phyloP scores from a whole-genome alignment of 1,284 basidiomycete genomes.

The Puccinia horiana region DNA sequence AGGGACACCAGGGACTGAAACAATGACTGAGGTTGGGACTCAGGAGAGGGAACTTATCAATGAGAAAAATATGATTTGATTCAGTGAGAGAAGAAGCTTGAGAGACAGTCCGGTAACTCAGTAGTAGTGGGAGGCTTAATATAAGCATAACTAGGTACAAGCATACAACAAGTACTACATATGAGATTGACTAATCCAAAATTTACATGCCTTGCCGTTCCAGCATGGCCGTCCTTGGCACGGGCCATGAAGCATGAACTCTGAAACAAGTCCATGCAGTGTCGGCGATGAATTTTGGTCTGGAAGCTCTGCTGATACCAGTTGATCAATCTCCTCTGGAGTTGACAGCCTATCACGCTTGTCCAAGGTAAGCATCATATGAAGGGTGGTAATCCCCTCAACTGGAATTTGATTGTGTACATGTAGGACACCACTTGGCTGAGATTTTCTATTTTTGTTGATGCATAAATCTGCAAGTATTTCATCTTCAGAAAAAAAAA shows the following conservation, averaged over 20 bases:
- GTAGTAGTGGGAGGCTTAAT: too few species aligned
- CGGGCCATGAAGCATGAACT: constrained; percentile 10
- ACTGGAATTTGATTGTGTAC: constrained; percentile 36
- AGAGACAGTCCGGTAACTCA: too few species aligned
- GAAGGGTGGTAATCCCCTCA: constrained; percentile 14
- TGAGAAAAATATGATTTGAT: too few species aligned
- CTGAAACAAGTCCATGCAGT: neutral
- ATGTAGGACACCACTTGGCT: neutral
- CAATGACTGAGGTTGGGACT: too few species aligned
- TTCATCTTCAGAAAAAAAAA: constrained; percentile 3
- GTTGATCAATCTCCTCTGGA: neutral
- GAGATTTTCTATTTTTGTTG: neutral
- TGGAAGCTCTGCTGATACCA: constrained; percentile 15
- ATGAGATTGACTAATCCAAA: too few species aligned
- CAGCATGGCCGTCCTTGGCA: neutral
- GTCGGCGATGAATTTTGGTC: neutral
- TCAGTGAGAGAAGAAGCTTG: too few species aligned
- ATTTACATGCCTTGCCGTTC: neutral
- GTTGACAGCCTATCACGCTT: neutral
- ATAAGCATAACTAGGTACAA: too few species aligned
- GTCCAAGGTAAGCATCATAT: neutral
- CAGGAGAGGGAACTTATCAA: too few species aligned
- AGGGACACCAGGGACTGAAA: too few species aligned
- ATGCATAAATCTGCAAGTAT: neutral
- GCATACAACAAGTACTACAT: too few species aligned